Conservation (phyloP, 2,329 filamentous ascomycete species). For the Triangularia verruculosa region DNA sequence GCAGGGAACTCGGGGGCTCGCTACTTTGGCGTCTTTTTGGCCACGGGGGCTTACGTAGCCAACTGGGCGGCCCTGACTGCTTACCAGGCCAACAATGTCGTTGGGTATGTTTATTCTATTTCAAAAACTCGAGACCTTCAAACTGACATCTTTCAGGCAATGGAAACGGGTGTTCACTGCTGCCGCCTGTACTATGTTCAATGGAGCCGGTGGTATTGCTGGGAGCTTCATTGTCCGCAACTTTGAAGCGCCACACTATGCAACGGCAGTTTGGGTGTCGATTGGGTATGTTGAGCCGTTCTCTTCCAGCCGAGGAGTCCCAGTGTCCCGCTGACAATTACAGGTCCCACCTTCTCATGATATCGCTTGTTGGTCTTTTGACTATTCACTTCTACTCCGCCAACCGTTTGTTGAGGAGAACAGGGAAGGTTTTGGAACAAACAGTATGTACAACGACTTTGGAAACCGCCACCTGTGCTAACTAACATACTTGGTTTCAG, state of each 20-base stretch:
- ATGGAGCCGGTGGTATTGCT: slow-evolving; percentile 27
- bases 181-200: slow-evolving; percentile 26
- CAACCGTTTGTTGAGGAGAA: slow-evolving; percentile 17
- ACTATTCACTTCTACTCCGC: slow-evolving; percentile 24
- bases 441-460: slow-evolving; percentile 16
- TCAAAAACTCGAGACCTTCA: background rate
- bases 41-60: slow-evolving; percentile 64
- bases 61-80: slow-evolving; percentile 67
- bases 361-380: slow-evolving; percentile 20
- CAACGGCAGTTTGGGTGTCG: slow-evolving; percentile 26
- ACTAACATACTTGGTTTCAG: slow-evolving; percentile 10
- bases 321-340: background rate
- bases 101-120: slow-evolving; percentile 20
- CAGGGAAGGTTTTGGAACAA: slow-evolving; percentile 16
- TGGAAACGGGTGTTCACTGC: slow-evolving; percentile 28
- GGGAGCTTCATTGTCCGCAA: slow-evolving; percentile 27
- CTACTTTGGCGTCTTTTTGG: slow-evolving; percentile 63
- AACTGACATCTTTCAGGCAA: slow-evolving; percentile 11
- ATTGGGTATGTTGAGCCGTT: slow-evolving; percentile 18
- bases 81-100: slow-evolving; percentile 61
- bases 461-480: background rate
- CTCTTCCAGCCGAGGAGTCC: background rate
- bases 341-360: slow-evolving; percentile 26
- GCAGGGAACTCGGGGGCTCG: slow-evolving; percentile 56
- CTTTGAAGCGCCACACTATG: slow-evolving; percentile 22